Percentiles rank a stretch among this genome's conserved stretches.
These are phyloP conservation scores for Pezicula rhizophila DNA, from an alignment of 2,329 filamentous ascomycete genomes.

Conservation along the genomic window DNA sequence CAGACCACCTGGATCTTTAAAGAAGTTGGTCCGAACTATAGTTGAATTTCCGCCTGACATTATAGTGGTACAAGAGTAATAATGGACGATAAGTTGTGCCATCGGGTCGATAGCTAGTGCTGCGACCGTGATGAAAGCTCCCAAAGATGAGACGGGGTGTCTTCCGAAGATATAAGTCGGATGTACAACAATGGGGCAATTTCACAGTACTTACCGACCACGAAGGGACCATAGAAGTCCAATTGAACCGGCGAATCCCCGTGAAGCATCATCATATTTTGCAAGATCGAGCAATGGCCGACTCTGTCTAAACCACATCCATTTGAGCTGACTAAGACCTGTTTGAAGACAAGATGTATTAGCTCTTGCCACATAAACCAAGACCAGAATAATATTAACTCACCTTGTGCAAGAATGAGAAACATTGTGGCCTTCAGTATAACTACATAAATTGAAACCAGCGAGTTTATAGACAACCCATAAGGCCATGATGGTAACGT, in stretches of 20 bases:
- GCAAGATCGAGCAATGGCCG: slow-evolving; percentile 8
- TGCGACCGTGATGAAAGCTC: slow-evolving; percentile 11
- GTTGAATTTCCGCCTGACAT: not conserved
- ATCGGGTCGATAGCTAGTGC: slow-evolving; percentile 9
- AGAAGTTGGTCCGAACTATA: slow-evolving; percentile 5
- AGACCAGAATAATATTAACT: not conserved
- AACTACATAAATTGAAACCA: slow-evolving; percentile 8
- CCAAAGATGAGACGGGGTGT: slow-evolving; percentile 3
- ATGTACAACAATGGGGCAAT: not conserved
- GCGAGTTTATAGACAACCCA: slow-evolving; percentile 9
- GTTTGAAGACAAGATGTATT: not conserved
- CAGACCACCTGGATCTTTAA: not conserved
- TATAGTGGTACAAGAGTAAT: slow-evolving; percentile 1
- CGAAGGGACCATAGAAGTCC: slow-evolving; percentile 4
- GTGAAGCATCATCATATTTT: slow-evolving; percentile 8
- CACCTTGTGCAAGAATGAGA: slow-evolving; percentile 5
- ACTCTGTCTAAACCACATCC: slow-evolving; percentile 10
- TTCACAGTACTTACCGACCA: not conserved
- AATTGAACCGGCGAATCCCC: slow-evolving; percentile 8
- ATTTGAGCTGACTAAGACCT: slow-evolving; percentile 13
- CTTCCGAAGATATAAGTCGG: not conserved
- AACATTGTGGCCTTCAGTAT: slow-evolving; percentile 10
- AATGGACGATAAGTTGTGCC: slow-evolving; percentile 8
- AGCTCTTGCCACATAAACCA: not conserved
- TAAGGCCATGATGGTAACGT: slow-evolving; percentile 9